Evolutionary conservation across 2,329 filamentous ascomycete genomes (phyloP).

Genomic region (Diaporthe velutina): DNA sequence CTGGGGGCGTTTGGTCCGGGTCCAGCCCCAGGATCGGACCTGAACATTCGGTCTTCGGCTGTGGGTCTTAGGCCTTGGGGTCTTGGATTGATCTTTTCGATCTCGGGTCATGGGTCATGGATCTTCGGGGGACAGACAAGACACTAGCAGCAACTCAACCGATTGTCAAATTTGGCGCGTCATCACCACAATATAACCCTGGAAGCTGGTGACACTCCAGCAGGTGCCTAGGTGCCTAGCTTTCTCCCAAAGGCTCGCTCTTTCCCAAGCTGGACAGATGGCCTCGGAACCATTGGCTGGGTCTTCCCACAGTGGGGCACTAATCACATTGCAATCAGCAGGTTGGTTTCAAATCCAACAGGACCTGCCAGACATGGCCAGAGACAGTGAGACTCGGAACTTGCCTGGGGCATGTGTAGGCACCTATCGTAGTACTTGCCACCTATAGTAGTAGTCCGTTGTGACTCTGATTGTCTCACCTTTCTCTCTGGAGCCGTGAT

Average conservation of each 20-base stretch:
- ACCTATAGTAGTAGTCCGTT: not conserved
- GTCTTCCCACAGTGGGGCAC: slow-evolving; percentile 12
- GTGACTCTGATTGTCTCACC: slow-evolving; percentile 21
- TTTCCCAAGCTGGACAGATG: slow-evolving; percentile 10
- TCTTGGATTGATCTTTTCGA: too few relatives aligned
- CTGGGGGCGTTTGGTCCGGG: not conserved
- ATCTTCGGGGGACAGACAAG: not conserved
- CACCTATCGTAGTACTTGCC: not conserved
- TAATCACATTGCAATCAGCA: slow-evolving; percentile 26
- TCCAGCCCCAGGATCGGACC: not conserved
- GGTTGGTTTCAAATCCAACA: slow-evolving; percentile 15
- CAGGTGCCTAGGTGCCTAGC: not conserved
- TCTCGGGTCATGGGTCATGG: slow-evolving; percentile 1
- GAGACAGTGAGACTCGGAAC: slow-evolving; percentile 7
- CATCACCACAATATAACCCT: not conserved
- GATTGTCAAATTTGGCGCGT: not conserved
- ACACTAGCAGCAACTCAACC: slow-evolving; percentile 3
- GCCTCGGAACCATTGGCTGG: slow-evolving; percentile 11
- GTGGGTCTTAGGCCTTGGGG: not conserved
- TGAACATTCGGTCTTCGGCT: slow-evolving; percentile 7
- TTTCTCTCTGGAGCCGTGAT: not conserved
- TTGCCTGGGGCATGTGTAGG: not conserved
- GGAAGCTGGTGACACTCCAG: slow-evolving; percentile 10
- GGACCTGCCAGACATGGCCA: not conserved
- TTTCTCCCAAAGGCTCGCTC: not conserved